Evolutionary conservation across 2,329 filamentous ascomycete genomes (phyloP).

Genomic region (Aspergillus brunneoviolaceus): DNA sequence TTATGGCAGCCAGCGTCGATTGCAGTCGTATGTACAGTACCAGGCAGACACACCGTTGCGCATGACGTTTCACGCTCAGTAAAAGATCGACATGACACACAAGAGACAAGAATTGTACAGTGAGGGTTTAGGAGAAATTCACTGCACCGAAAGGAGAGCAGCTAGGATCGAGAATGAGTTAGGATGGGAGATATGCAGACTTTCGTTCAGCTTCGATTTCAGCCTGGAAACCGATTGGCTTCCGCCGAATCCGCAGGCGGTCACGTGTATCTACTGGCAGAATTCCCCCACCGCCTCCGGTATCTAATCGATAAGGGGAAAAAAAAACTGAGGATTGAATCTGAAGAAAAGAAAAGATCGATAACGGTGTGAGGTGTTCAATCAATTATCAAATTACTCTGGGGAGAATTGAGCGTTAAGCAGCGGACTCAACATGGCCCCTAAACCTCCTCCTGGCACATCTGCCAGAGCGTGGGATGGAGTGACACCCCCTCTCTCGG

Average conservation of each 20-base stretch:
- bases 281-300: slow-evolving; percentile 25
- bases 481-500: slow-evolving; percentile 67
- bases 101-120: neutral
- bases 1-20: slow-evolving; percentile 8
- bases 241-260: slow-evolving; percentile 15
- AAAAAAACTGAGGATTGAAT: slow-evolving; percentile 2
- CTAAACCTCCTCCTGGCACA: slow-evolving; percentile 45
- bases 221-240: slow-evolving; percentile 2
- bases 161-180: neutral
- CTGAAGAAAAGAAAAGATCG: slow-evolving; percentile 1
- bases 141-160: neutral
- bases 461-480: slow-evolving; percentile 64
- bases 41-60: slow-evolving; percentile 17
- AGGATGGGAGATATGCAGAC: neutral
- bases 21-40: slow-evolving; percentile 4
- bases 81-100: slow-evolving; percentile 7
- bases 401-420: neutral
- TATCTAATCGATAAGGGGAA: slow-evolving; percentile 33
- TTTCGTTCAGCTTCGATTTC: slow-evolving; percentile 4
- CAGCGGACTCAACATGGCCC: slow-evolving; percentile 26
- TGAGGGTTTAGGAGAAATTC: neutral
- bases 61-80: slow-evolving; percentile 17
- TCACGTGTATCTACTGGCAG: slow-evolving; percentile 16
- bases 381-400: neutral
- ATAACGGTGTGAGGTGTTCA: neutral